phyloP scores from a whole-genome alignment of 2,329 filamentous ascomycete species.

The Talaromyces sp. region DNA sequence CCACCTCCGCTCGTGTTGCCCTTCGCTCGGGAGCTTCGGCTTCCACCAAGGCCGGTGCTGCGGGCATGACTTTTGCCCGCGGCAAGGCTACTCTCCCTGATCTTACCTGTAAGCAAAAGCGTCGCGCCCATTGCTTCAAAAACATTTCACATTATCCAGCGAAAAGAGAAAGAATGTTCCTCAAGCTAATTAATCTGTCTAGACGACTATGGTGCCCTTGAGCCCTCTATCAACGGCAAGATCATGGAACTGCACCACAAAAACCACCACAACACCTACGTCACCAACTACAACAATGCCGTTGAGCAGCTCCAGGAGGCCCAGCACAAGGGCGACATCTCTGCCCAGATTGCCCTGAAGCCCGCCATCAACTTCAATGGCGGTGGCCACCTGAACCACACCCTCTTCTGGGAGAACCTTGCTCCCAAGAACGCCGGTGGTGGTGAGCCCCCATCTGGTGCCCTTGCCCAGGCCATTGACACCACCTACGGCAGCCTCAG shows the following conservation, averaged over 20 bases:
- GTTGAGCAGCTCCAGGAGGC: slow-evolving; percentile 69
- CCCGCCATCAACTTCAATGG: slow-evolving; percentile 67
- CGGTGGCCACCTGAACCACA: slow-evolving; percentile 66
- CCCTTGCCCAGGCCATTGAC: slow-evolving; percentile 61
- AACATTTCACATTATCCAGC: too few relatives aligned
- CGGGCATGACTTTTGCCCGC: slow-evolving; percentile 75
- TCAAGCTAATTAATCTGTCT: background rate
- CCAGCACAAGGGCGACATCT: slow-evolving; percentile 56
- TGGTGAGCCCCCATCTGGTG: slow-evolving; percentile 63
- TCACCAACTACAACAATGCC: slow-evolving; percentile 83
- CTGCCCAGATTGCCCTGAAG: slow-evolving; percentile 61
- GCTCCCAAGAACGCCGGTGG: slow-evolving; percentile 64
- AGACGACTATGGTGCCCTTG: slow-evolving; percentile 95
- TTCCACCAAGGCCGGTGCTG: slow-evolving; percentile 61
- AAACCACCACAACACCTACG: slow-evolving; percentile 93
- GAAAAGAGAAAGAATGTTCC: too few relatives aligned
- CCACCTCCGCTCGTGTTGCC: slow-evolving; percentile 71
- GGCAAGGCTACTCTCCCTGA: slow-evolving; percentile 93
- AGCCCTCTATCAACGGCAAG: slow-evolving; percentile 78
- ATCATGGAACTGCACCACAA: slow-evolving; percentile 97
- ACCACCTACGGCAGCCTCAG: slow-evolving; percentile 61
- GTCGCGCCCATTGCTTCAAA: too few relatives aligned
- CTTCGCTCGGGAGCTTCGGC: slow-evolving; percentile 65
- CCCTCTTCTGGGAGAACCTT: slow-evolving; percentile 69
- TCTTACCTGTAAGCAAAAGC: slow-evolving; percentile 68